phyloP scores from a whole-genome alignment of 1,284 basidiomycete species.

The Meira nashicola region DNA sequence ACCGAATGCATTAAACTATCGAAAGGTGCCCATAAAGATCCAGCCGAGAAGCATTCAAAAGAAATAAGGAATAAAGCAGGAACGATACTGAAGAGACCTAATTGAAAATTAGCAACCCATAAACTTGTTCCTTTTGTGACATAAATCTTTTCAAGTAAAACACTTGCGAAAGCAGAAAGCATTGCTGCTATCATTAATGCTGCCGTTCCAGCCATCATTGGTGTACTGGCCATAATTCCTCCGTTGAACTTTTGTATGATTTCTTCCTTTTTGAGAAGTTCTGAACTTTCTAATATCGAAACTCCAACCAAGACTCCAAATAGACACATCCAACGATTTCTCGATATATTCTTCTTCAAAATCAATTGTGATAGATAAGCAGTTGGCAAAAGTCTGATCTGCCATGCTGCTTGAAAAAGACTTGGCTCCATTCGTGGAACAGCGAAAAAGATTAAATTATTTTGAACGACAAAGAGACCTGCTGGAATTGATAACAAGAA shows the following conservation, averaged over 20 bases:
- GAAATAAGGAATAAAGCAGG: too few species aligned
- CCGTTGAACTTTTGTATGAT: background rate
- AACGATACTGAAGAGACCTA: background rate
- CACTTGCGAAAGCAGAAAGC: slow-evolving; percentile 14
- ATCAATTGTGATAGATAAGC: background rate
- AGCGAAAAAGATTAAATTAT: background rate
- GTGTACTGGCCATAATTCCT: too few species aligned
- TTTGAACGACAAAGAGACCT: background rate
- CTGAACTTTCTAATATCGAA: too few species aligned
- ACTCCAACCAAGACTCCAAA: background rate
- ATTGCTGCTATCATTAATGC: background rate
- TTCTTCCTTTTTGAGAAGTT: background rate
- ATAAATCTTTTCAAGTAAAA: background rate
- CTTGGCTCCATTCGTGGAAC: background rate
- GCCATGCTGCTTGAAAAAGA: slow-evolving; percentile 2
- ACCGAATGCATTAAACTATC: too few species aligned
- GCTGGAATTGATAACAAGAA: too few species aligned
- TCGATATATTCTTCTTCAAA: background rate
- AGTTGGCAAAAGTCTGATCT: background rate
- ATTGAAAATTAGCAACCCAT: background rate
- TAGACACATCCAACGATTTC: background rate
- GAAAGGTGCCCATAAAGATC: too few species aligned
- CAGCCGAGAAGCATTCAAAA: too few species aligned
- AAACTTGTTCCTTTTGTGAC: background rate
- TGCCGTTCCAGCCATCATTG: background rate